Base-by-base conservation (phyloP, 1,139 yeast genomes). In the Hansenula sp. region DNA sequence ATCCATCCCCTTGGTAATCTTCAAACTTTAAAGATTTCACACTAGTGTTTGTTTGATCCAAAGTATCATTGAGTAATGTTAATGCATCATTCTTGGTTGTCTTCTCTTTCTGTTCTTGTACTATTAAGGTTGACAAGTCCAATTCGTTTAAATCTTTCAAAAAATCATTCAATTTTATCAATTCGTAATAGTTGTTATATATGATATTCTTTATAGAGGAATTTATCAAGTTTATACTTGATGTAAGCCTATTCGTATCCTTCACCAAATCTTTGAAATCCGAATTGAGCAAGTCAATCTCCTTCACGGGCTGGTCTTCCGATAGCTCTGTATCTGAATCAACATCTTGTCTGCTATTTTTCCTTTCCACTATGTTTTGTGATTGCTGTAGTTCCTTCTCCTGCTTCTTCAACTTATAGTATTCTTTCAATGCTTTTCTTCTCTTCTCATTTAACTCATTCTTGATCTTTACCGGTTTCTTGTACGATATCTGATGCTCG, bases 121-220 rank as follows among this genome's bases (percentile, higher is more conserved):
- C 30, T 6, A 29, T 10, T 16, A 42, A 7, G 14, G 43, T 34
- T 18, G 47, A 32, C 5, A 22, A 28, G 14, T 46, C 45, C 13
- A 45, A 34, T 8, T 51, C 50, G 22, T 60, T 61, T 35, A 64
- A 40, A 31, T 57, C 64, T 38, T 55, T 59, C 34, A 71, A 46
- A 19, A 70, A 64, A 32, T 68, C 68, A 44, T 70, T 70, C 31
- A 73, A 65, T 44, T 69, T 69, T 43, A 72, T 70, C 41, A 73
- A 54, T 44, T 73, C 79, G 51, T 70, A 71, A 56, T 73, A 73
- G 46, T 73, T 72, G 52, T 73, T 74, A 50, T 73, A 73, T 11
- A 73, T 71, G 36, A 73, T 71, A 31, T 73, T 70, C 44, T 73
- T 72, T 36, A 72, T 71, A 28, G 70, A 68, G 25, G 72, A 66